Conservation (phyloP, 352 stramenopile species). For the Phytophthora colocasiae region DNA sequence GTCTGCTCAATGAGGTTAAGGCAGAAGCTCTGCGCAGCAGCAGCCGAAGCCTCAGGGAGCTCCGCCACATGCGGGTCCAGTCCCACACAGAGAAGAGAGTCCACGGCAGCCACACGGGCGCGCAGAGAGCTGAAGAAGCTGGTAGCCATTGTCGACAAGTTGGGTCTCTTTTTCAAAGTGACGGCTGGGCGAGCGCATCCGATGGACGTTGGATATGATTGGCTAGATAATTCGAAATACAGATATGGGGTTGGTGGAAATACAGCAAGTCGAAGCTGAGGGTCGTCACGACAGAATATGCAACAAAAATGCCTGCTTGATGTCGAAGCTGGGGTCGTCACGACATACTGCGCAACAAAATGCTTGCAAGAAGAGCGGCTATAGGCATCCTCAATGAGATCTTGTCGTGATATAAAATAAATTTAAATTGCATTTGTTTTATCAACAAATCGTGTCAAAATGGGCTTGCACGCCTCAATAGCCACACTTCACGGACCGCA, state of each 20-base stretch:
- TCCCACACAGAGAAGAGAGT: constrained; percentile 98
- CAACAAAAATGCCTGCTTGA: no score
- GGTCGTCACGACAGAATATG: no score
- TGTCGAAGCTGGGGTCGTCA: no score
- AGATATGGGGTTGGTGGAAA: constrained; percentile 9
- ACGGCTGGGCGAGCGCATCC: constrained; percentile 13
- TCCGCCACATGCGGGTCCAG: constrained; percentile 95
- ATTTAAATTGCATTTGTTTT: no score
- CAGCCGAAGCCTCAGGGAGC: constrained; percentile 81
- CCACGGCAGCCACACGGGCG: constrained; percentile 82
- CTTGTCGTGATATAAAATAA: no score
- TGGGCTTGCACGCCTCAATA: no score
- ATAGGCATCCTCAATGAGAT: no score
- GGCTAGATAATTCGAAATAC: background rate
- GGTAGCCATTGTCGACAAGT: constrained; percentile 9
- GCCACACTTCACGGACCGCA: no score
- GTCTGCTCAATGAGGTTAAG: constrained; percentile 96
- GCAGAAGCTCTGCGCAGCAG: constrained; percentile 95
- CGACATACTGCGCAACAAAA: no score
- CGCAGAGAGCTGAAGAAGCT: constrained; percentile 93
- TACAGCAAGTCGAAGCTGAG: constrained; percentile 1
- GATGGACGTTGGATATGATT: constrained; percentile 2
- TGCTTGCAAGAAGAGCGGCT: no score
- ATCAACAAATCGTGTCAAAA: no score
- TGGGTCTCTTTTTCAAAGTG: constrained; percentile 10